Evolutionary conservation across 176 grass and related monocot genomes (phyloP).

Genomic region (Aegilops tauschii): DNA sequence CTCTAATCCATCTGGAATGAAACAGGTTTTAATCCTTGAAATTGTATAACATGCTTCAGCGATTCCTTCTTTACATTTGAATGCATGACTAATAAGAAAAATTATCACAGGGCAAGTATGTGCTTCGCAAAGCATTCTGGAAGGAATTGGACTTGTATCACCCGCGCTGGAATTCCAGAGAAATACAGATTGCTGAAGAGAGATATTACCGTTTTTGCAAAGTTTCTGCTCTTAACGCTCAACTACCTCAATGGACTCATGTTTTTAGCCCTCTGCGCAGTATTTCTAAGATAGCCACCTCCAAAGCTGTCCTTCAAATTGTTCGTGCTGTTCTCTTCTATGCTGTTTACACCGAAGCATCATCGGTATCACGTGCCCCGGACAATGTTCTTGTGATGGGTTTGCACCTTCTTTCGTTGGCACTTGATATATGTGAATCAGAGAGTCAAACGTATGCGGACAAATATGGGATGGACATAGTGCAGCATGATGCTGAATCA

Average conservation of each 20-base stretch:
- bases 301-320: slow-evolving; percentile 75
- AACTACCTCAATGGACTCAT: slow-evolving; percentile 81
- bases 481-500: slow-evolving; percentile 59
- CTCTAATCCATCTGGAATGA: slow-evolving; percentile 98
- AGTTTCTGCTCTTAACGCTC: slow-evolving; percentile 72
- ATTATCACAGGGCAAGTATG: slow-evolving; percentile 80
- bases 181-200: slow-evolving; percentile 92
- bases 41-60: not conserved
- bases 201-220: slow-evolving; percentile 97
- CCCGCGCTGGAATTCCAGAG: slow-evolving; percentile 90
- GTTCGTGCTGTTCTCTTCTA: slow-evolving; percentile 78
- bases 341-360: slow-evolving; percentile 47
- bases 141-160: slow-evolving; percentile 97
- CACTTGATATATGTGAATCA: slow-evolving; percentile 83
- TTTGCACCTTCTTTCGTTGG: slow-evolving; percentile 81
- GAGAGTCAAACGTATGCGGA: slow-evolving; percentile 30
- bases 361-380: slow-evolving; percentile 59
- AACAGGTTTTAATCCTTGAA: slow-evolving; percentile 65
- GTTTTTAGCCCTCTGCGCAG: slow-evolving; percentile 62
- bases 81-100: not conserved
- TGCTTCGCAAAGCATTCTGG: slow-evolving; percentile 78
- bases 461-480: slow-evolving; percentile 42
- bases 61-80: slow-evolving; percentile 4
- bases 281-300: slow-evolving; percentile 82
- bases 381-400: slow-evolving; percentile 88